phyloP scores from a whole-genome alignment of 257 asterid genomes.

The Ilex aquifolium region DNA sequence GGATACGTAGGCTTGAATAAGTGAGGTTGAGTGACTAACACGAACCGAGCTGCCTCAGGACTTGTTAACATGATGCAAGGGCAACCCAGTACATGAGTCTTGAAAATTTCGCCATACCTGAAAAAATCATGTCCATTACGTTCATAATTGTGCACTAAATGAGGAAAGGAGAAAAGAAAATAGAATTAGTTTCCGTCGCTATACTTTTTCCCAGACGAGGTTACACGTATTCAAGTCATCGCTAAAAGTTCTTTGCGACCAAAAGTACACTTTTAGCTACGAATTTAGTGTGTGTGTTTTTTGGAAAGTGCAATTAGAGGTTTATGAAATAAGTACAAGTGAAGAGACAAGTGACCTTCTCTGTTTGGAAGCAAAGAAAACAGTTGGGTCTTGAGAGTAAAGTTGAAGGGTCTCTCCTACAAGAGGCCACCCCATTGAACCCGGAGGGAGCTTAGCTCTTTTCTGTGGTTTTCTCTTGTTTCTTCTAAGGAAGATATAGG shows the following conservation, averaged over 20 bases:
- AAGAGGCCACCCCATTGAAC: conserved; percentile 88
- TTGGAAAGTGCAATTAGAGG: too few species aligned
- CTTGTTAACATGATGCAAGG: conserved; percentile 85
- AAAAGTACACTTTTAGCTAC: too few species aligned
- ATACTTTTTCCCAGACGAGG: too few species aligned
- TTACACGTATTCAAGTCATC: too few species aligned
- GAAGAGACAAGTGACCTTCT: conserved; percentile 34
- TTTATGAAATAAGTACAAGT: background rate
- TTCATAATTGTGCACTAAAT: too few species aligned
- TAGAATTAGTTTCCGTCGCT: too few species aligned
- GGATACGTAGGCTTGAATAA: conserved; percentile 95
- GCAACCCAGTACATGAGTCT: conserved; percentile 69
- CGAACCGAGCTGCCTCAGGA: conserved; percentile 88
- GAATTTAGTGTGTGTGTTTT: too few species aligned
- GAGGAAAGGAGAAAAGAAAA: background rate
- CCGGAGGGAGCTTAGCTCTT: conserved; percentile 61
- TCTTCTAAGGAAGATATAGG: conserved; percentile 12
- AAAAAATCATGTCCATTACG: background rate
- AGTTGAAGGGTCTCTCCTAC: conserved; percentile 81
- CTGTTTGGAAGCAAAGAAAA: conserved; percentile 47
- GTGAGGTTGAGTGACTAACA: conserved; percentile 49
- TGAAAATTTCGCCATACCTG: conserved; percentile 87
- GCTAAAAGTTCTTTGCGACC: too few species aligned
- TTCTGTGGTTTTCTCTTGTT: conserved; percentile 11
- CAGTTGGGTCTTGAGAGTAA: conserved; percentile 69